Evolutionary conservation across 1,284 basidiomycete genomes (phyloP), one percentile per base, ranked within the genome.

Genomic region (Coniferiporia sulphurascens): DNA sequence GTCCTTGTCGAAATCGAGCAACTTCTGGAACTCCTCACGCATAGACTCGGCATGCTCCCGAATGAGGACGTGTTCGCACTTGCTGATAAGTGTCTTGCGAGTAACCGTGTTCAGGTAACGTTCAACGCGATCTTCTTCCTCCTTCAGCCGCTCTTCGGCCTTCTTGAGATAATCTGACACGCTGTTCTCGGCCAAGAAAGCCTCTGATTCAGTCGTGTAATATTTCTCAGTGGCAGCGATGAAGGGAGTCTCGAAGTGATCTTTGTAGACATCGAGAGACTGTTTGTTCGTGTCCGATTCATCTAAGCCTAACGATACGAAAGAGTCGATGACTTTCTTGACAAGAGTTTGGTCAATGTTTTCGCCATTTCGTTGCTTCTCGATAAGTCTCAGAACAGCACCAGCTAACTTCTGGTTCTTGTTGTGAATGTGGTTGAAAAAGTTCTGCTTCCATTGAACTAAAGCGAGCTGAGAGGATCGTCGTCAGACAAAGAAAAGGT

Each of bases 111-210:
- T 92, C 63, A 99, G 80, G 73, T 98, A 98, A 57, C 95, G 82
- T 71, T 97, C 95, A 43, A 99, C 93, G 43, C 97, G 86, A 66
- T 96, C 92, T 71, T 96, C 93, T 71, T 99, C 97, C 73, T 99
- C 96, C 61, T 87, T 83, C 60, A 99, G 76, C 34, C 97, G 85
- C 66, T 89, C 87, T 70, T 98, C 95, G 1, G 94, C 97, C 76
- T 95, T 96, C 80, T 91, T 95, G 73, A 99, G 83, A 74, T 99
- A 99, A 72, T 99, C 97, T 22, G 94, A 91, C 38, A 98, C 92
- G 50, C 85, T 90, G 73, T 95, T 96, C 68, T 90, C 86, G 1
- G 88, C 86, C 32, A 98, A 84, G 79, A 96, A 99, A 1, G 88
- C 82, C 63, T 93, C 86, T 1, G 93, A 96, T 74, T 99, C 96